Conservation (phyloP, 2,329 filamentous ascomycete genomes). For the Colletotrichum gigasporum region DNA sequence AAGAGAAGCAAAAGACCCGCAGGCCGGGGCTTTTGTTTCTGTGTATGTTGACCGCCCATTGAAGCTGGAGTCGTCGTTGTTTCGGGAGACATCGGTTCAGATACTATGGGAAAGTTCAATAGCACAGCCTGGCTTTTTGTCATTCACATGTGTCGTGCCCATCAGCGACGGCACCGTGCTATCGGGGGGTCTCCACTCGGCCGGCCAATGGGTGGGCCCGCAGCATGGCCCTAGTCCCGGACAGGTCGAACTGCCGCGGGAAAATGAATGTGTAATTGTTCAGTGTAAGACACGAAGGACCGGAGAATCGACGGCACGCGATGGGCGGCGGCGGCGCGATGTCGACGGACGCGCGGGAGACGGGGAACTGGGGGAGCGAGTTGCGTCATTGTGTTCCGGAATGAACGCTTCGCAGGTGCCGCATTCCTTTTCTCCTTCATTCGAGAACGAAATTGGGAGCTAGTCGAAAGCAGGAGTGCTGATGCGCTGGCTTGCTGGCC, state of each 20-base stretch:
- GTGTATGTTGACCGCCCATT: not conserved
- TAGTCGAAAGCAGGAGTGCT: not conserved
- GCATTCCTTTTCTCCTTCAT: not conserved
- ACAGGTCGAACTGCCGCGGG: not conserved
- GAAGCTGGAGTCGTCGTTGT: not conserved
- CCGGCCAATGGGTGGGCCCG: conserved; percentile 20
- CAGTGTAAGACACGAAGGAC: conserved; percentile 14
- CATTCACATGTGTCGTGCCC: conserved; percentile 30
- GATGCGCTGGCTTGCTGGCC: not conserved
- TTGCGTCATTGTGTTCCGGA: conserved; percentile 10
- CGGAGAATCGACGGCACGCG: not conserved
- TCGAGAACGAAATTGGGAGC: conserved; percentile 1
- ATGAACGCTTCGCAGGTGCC: not conserved
- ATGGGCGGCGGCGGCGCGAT: not conserved
- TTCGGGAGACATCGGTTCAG: not conserved
- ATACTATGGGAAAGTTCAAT: not conserved
- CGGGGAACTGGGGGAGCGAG: not conserved
- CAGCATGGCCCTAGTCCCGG: conserved; percentile 2
- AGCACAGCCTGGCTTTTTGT: conserved; percentile 17
- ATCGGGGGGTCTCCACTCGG: conserved; percentile 11
- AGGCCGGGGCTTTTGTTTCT: not conserved
- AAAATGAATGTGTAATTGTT: conserved; percentile 27
- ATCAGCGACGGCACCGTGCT: conserved; percentile 17
- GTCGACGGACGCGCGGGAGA: conserved; percentile 3
- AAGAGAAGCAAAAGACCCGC: not conserved